Evolutionary conservation across 2,329 filamentous ascomycete species (phyloP), one percentile per base, ranked within the genome.

Genomic region (Graphiopsis chlorocephala): DNA sequence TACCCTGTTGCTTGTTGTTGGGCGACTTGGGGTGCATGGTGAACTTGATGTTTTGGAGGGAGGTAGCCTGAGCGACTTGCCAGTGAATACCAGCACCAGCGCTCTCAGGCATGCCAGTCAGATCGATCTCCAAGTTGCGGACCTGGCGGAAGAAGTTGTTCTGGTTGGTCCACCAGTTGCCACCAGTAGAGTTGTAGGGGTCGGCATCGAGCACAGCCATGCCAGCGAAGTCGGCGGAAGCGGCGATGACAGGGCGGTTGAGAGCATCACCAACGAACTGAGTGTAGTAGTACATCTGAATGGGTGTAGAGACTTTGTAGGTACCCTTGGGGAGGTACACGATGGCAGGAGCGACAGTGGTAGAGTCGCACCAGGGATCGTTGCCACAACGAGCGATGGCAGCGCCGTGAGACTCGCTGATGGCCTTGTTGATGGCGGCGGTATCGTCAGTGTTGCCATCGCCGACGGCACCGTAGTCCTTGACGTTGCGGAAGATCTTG

Each of bases 321-420:
- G 88, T 96, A 69, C 94, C 93, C 12, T 91, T 83, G 45, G 93
- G 93, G 82, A 98, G 96, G 82, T 96, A 98, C 61, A 98, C 87
- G 15, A 98, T 81, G 28, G 92, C 94, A 0, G 94, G 94, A 1
- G 88, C 87, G n/a, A 86, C 85, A 3, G 94, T 98, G 33, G 86
- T 87, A 1, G 92, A 96, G 75, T 95, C 90, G 75, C 94, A 98
- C 67, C 87, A 86, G 68, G 86, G 76, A 25, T 45, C 47, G 28
- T 42, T 45, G 45, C 91, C 92, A 74, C 94, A 98, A 50, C 94
- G 90, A 26, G 52, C 14, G 48, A 62, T 38, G 72, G 84, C 83
- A 31, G 92, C 92, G n/a, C 86, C 86, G 71, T 84, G 83, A 29
- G 92, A 92, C n/a, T 86, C 85, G 5, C 86, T 83, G 72, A 97